Percentiles rank a stretch among this genome's conserved stretches.
phyloP scores from a whole-genome alignment of 345 rosid species.

The Linum trigynum region DNA sequence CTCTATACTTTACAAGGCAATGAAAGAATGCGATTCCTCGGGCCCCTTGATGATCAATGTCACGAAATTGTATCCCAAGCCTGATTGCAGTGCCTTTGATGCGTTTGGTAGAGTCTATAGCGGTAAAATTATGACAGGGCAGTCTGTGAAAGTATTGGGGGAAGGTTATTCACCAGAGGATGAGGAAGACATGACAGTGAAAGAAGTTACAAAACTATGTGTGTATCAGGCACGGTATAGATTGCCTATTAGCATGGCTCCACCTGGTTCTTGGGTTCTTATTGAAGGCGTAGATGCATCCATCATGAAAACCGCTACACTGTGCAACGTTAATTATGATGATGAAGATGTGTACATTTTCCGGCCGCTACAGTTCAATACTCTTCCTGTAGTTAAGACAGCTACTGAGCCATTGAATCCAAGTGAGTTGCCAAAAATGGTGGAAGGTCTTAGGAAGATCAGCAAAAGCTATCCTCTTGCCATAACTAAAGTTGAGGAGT shows the following conservation, averaged over 20 bases:
- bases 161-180: slow-evolving; percentile 97
- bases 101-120: slow-evolving; percentile 92
- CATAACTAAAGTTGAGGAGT: slow-evolving; percentile 92
- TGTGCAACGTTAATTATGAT: slow-evolving; percentile 53
- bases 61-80: slow-evolving; percentile 88
- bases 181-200: slow-evolving; percentile 88
- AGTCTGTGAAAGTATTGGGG: slow-evolving; percentile 78
- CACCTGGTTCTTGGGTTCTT: slow-evolving; percentile 96
- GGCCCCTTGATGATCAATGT: slow-evolving; percentile 96
- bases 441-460: slow-evolving; percentile 96
- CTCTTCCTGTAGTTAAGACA: slow-evolving; percentile 95
- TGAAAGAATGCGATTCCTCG: slow-evolving; percentile 75
- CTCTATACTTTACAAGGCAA: slow-evolving; percentile 58
- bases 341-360: slow-evolving; percentile 75
- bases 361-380: slow-evolving; percentile 84
- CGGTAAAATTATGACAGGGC: slow-evolving; percentile 89
- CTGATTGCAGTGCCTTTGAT: slow-evolving; percentile 94
- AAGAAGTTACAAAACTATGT: slow-evolving; percentile 92
- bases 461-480: slow-evolving; percentile 98
- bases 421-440: slow-evolving; percentile 98
- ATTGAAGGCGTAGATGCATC: slow-evolving; percentile 97
- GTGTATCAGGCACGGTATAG: slow-evolving; percentile 89
- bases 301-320: slow-evolving; percentile 93
- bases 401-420: slow-evolving; percentile 98
- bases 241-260: slow-evolving; percentile 85